These are phyloP conservation scores for Cinnamomum chago DNA, from an alignment of 164 flowering plant genomes.

Conservation along the genomic window DNA sequence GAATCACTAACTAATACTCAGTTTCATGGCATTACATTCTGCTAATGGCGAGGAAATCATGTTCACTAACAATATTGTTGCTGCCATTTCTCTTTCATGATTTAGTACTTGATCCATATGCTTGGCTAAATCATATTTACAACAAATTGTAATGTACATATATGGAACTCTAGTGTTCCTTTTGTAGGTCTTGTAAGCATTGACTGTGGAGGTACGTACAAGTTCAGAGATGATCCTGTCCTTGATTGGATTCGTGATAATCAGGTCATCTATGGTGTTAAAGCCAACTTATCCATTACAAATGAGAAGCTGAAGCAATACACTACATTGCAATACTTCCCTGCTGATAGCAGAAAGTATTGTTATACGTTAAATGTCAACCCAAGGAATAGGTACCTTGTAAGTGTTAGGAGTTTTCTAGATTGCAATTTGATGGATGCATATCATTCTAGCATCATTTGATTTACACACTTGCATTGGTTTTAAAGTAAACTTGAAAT, in stretches of 20 bases:
- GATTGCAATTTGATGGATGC: too few species aligned
- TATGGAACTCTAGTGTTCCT: background rate
- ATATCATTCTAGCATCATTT: too few species aligned
- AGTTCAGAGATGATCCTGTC: constrained; percentile 77
- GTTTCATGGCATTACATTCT: background rate
- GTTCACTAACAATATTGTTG: background rate
- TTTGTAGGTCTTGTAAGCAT: constrained; percentile 85
- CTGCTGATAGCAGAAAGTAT: constrained; percentile 76
- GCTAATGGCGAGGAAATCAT: background rate
- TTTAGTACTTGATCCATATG: background rate
- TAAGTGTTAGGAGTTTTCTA: too few species aligned
- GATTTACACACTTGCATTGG: too few species aligned
- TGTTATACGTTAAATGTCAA: constrained; percentile 20
- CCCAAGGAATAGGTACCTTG: too few species aligned
- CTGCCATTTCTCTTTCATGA: background rate
- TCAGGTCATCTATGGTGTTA: constrained; percentile 45
- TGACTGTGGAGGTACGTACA: constrained; percentile 72
- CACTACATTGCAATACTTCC: constrained; percentile 68
- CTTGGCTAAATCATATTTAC: background rate
- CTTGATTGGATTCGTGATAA: constrained; percentile 74
- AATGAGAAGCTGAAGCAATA: constrained; percentile 80
- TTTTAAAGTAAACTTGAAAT: too few species aligned
- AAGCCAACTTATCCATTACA: constrained; percentile 49
- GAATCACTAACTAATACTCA: background rate
- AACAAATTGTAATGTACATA: background rate